Base-by-base conservation (phyloP, 371 early-diverging fungal genomes). In the Mortierella sp. region DNA sequence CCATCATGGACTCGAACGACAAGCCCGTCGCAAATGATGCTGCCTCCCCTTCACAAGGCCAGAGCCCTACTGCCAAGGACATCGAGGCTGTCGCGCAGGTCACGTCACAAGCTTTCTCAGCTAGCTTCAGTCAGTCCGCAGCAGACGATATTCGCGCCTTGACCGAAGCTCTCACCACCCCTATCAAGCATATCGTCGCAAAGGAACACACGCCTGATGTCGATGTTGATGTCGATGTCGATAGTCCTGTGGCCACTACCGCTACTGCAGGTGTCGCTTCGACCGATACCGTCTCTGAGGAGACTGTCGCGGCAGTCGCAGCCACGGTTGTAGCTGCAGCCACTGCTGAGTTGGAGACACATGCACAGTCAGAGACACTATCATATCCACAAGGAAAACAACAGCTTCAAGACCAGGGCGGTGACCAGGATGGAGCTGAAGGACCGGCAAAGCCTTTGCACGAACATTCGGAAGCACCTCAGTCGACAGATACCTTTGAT, bases 151-250 rank as follows among this genome's bases (percentile, higher is more conserved):
- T 66, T 49, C 34, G 52, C 6, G 67, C 67, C 15, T 46, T 66
- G 48, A 59, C 67, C 24, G 58, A 52, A n/a, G 67, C 67, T 26
- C 67, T 66, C 28, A 66, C 67, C 7, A 66, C 67, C 15, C 67
- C 67, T 6, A 52, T 66, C 8, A 46, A 47, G 32, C 37, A 41
- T 15, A 49, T 56, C 8, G 23, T 24, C 30, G 47, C 52, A 11
- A 58, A 56, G 30, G 56, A 50, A 27, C 21, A 39, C 6, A 9
- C 39, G 37, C 6, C 53, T 3, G 23, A 11, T 17, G 14, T 7
- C 11, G 37, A 7, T 34, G 37, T 11, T 7, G 37, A 34, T 34
- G 37, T n/a, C n/a, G n/a, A n/a, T n/a, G n/a, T n/a, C n/a, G n/a
- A 34, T 1, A 34, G 37, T 34, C 11, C 37, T 11, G 37, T 7